Evolutionary conservation across 73 alveolate species (phyloP), one percentile per base, ranked within the genome.

Genomic region (Loxodes magnus): DNA sequence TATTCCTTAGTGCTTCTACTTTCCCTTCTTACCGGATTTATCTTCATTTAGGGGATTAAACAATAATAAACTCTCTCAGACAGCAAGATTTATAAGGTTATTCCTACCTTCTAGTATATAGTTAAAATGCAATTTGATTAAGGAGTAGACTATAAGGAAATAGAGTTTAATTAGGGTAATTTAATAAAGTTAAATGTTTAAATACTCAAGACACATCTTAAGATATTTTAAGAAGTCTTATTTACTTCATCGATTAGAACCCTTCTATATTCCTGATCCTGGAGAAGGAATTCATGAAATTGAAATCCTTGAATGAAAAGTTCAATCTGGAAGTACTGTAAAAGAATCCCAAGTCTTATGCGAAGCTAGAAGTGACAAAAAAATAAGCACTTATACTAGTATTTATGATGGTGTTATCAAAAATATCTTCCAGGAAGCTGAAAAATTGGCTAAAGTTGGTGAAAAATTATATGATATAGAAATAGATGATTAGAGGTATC

Each of bases 221-320:
- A 39, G 53, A 16, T n/a, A 9, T 39, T 39, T 39, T 39, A 9
- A 29, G 19, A 12, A 10, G 20, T 39, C 53, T n/a, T 12, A 6
- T 23, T 16, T 39, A 16, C 20, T 39, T 9, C 14, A 39, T 1
- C 14, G 30, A 39, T 10, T 39, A 12, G 53, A 39, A 39, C 10
- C 53, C 30, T 39, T 39, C 30, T 9, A 16, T n/a, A 16, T 74
- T 12, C 82, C 82, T 10, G 80, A 74, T 33, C 55, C 71, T 12
- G 88, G 88, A 4, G 88, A 74, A 42, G 88, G 88, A 12, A 74
- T 77, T 2, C 62, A 66, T 31, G 88, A 74, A 36, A 77, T 77
- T 15, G 61, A 64, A 16, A 62, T 74, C 30, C 56, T 58, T 41
- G 67, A 67, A 26, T 74, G 88, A 81, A 53, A 56, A 50, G 76